Evolutionary conservation across 805 yeast genomes (phyloP), one percentile per base, ranked within the genome.

Genomic region (Wickerhamomyces alni): DNA sequence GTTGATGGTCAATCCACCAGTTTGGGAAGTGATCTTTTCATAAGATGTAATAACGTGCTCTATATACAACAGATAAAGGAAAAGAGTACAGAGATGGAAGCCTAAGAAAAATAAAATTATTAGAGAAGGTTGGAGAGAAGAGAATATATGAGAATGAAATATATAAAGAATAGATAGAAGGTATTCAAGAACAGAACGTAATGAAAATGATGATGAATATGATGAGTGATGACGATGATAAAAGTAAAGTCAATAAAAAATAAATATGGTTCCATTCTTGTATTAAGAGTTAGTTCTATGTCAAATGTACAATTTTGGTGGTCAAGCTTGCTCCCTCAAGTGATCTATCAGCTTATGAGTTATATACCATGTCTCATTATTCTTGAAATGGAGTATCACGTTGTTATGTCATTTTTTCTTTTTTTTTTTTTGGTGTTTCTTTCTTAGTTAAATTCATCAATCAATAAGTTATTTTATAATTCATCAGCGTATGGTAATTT

Each of bases 401-500:
- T n/a, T n/a, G n/a, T n/a, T n/a, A n/a, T n/a, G n/a, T n/a, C n/a
- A n/a, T n/a, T n/a, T n/a, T n/a, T n/a, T n/a, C n/a, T n/a, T n/a
- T n/a, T n/a, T n/a, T n/a, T n/a, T n/a, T n/a, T n/a, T n/a, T n/a
- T n/a, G 24, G 24, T 21, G 24, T 21, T 21, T 21, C 9, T n/a
- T n/a, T n/a, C n/a, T 7, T 21, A 9, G 24, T 6, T 6, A 9
- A 5, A 27, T 27, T 17, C 16, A n/a, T 35, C 25, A 26, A 28
- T 35, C 34, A 31, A 17, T 19, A 31, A 19, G 15, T 31, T 31
- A 18, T 12, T 38, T 63, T 83, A 85, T 67, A 91, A 81, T 71
- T 93, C 96, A 65, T 84, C 88, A 56, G 83, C 82, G 65, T 72
- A 84, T 58, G 99, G 97, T 69, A 91, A 78, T 50, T 77, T 79